phyloP scores from a whole-genome alignment of 2,329 filamentous ascomycete species.

The Colletotrichum simmondsii region DNA sequence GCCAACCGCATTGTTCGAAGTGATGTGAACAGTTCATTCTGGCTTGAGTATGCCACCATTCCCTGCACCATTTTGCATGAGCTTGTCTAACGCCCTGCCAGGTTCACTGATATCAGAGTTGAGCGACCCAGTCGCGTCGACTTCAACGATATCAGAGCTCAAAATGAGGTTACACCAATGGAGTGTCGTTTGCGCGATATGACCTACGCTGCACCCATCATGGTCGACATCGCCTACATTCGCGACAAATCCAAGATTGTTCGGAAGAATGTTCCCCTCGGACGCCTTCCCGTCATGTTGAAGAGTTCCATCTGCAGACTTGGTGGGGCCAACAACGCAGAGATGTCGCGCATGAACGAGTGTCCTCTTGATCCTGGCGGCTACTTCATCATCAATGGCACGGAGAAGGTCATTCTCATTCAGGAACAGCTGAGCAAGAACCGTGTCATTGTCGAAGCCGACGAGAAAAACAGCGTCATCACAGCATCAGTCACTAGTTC shows the following conservation, averaged over 20 bases:
- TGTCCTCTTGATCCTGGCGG: slow-evolving; percentile 96
- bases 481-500: slow-evolving; percentile 97
- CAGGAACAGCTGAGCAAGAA: slow-evolving; percentile 99
- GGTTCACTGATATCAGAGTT: slow-evolving; percentile 89
- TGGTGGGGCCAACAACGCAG: slow-evolving; percentile 81
- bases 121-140: slow-evolving; percentile 84
- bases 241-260: slow-evolving; percentile 82
- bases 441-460: slow-evolving; percentile 94
- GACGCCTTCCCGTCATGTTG: slow-evolving; percentile 95
- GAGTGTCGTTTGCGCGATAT: slow-evolving; percentile 96
- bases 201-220: slow-evolving; percentile 96
- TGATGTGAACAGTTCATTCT: slow-evolving; percentile 93
- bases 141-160: slow-evolving; percentile 75
- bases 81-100: slow-evolving; percentile 34
- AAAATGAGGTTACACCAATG: slow-evolving; percentile 87
- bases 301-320: slow-evolving; percentile 94
- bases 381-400: slow-evolving; percentile 97
- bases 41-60: slow-evolving; percentile 70
- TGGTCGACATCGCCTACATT: slow-evolving; percentile 91
- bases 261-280: slow-evolving; percentile 82
- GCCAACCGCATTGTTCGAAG: slow-evolving; percentile 90
- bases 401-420: slow-evolving; percentile 98
- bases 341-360: slow-evolving; percentile 94
- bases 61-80: not conserved
- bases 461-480: slow-evolving; percentile 91